Conservation (phyloP, 2,329 filamentous ascomycete genomes). For the Clonostachys sp. region DNA sequence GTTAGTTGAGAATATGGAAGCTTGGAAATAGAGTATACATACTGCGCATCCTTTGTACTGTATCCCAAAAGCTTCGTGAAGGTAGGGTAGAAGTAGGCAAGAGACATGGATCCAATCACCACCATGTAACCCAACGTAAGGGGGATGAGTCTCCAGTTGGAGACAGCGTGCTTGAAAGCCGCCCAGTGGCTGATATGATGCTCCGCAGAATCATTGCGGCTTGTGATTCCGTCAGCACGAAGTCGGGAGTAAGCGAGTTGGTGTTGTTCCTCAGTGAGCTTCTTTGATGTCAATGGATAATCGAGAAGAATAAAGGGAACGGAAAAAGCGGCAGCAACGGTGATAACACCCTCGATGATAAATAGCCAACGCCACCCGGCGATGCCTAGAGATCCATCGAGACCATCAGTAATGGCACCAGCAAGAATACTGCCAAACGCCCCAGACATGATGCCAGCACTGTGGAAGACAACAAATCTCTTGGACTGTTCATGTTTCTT, state of each 20-base stretch:
- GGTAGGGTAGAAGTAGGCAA: slow-evolving; percentile 33
- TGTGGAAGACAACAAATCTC: slow-evolving; percentile 51
- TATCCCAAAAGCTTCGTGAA: slow-evolving; percentile 16
- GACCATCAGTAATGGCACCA: slow-evolving; percentile 54
- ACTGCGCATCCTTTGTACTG: slow-evolving; percentile 13
- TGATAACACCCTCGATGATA: slow-evolving; percentile 61
- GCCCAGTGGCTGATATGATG: slow-evolving; percentile 9
- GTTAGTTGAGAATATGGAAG: too few relatives aligned
- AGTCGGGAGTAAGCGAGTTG: slow-evolving; percentile 57
- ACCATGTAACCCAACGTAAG: slow-evolving; percentile 36
- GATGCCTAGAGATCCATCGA: slow-evolving; percentile 47
- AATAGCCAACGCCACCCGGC: slow-evolving; percentile 65
- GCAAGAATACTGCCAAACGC: slow-evolving; percentile 61
- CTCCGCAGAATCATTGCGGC: slow-evolving; percentile 14
- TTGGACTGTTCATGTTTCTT: slow-evolving; percentile 47
- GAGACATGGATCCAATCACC: slow-evolving; percentile 26
- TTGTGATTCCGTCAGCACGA: slow-evolving; percentile 37
- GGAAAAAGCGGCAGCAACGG: slow-evolving; percentile 43
- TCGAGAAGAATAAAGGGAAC: slow-evolving; percentile 60
- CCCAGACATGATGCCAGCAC: slow-evolving; percentile 53
- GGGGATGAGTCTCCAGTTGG: slow-evolving; percentile 36
- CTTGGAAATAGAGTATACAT: not conserved
- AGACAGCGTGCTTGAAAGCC: slow-evolving; percentile 16
- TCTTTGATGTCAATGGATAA: slow-evolving; percentile 56
- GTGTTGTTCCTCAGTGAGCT: slow-evolving; percentile 57